These are phyloP conservation scores for Mycena sp. DNA, from an alignment of 1,284 basidiomycete genomes.

Conservation along the genomic window DNA sequence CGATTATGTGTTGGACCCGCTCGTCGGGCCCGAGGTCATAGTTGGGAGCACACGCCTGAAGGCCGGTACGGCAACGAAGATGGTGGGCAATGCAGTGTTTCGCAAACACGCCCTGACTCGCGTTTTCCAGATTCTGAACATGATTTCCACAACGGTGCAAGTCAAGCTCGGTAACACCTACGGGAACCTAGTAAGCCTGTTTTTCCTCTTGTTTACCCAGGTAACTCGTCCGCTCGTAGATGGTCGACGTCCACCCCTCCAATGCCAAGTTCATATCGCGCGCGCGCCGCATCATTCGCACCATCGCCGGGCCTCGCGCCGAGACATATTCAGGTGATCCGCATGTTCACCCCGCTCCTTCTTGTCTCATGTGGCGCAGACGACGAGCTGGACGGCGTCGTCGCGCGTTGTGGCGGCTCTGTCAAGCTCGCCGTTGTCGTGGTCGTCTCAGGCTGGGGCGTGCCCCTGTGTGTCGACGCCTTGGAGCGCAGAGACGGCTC, in stretches of 20 bases:
- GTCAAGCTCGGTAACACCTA: constrained; percentile 45
- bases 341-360: background rate
- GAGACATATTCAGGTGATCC: constrained; percentile 28
- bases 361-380: constrained; percentile 30
- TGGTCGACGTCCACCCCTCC: constrained; percentile 44
- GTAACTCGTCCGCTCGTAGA: constrained; percentile 28
- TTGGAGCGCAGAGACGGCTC: constrained; percentile 30
- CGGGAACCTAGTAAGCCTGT: constrained; percentile 43
- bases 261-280: constrained; percentile 43
- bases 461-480: constrained; percentile 31
- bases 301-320: constrained; percentile 26
- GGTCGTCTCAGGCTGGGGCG: constrained; percentile 34
- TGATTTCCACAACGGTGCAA: constrained; percentile 46
- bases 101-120: background rate
- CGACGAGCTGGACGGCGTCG: constrained; percentile 39
- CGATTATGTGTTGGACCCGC: constrained; percentile 39
- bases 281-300: constrained; percentile 42
- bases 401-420: constrained; percentile 38
- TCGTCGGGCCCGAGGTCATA: constrained; percentile 42
- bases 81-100: constrained; percentile 29
- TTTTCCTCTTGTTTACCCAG: background rate
- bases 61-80: constrained; percentile 45
- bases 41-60: constrained; percentile 44
- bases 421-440: constrained; percentile 44
- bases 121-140: constrained; percentile 40